Evolutionary conservation across 2,329 filamentous ascomycete genomes (phyloP), one percentile per base, ranked within the genome.

Genomic region (Akanthomyces dipterigenus): DNA sequence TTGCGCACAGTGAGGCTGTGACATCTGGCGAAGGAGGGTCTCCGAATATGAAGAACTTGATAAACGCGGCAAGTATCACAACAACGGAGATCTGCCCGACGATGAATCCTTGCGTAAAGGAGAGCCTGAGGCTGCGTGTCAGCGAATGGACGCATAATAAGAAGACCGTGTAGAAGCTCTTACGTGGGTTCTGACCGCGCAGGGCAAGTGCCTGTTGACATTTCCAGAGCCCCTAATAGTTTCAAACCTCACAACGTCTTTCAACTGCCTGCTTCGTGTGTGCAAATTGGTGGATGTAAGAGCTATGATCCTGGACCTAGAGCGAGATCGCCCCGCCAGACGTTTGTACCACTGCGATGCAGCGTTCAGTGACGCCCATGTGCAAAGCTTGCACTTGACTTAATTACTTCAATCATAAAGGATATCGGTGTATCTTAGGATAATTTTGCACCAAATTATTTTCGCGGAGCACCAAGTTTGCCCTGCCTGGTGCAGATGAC

Each of bases 41-140:
- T 68, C 95, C 95, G 72, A 99, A 98, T 71, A 99, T 98, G 83
- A 99, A 99, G 84, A 97, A 99, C 73, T 96, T 96, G 76, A 99
- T 98, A 77, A 99, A 98, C 67, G 89, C 91, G 65, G 92, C 93
- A 64, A 99, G 86, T 43, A 99, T 82, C 26, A 98, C 79, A 16
- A 96, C 90, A 50, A 99, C 90, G 2, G 92, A 96, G 56, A 99
- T 82, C 75, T 99, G 95, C 55, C 95, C 95, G 36, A 98, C 82
- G 54, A 99, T 86, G 67, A 99, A 88, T 31, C 95, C 95, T 73
- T 96, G 91, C 0, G 91, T 96, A 74, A 98, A 98, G 40, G 91
- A 95, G 67, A 95, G 80, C 45, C 91, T 93, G 70, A 69, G 46
- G 14, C 31, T 26, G 31, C 51, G n/a, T 49, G 50, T 62, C 34